phyloP scores from a whole-genome alignment of 208 protist genomes.

The Trypanosoma theileri region DNA sequence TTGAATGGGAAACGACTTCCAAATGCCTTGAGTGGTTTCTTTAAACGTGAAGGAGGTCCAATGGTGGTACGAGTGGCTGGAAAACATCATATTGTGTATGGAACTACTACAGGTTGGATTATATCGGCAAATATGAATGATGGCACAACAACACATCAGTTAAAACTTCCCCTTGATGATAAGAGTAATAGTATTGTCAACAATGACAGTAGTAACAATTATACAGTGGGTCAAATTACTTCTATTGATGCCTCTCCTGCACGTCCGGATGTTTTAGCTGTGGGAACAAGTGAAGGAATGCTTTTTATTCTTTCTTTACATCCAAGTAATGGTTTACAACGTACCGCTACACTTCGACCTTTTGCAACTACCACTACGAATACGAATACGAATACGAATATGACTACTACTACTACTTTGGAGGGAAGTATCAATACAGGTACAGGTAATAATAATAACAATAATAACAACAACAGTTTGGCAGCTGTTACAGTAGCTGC shows the following conservation, averaged over 20 bases:
- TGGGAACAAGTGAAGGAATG: constrained; percentile 71
- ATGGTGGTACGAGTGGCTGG: constrained; percentile 75
- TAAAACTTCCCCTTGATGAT: constrained; percentile 8
- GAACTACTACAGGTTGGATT: constrained; percentile 67
- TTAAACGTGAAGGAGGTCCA: constrained; percentile 65
- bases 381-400: too few relatives aligned
- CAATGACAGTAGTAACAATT: background rate
- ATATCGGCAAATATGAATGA: constrained; percentile 79
- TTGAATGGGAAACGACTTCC: constrained; percentile 50
- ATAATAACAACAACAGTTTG: constrained; percentile 18
- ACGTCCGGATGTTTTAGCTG: constrained; percentile 72
- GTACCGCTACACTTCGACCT: constrained; percentile 46
- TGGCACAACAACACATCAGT: constrained; percentile 28
- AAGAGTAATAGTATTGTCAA: background rate
- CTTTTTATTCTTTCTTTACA: constrained; percentile 65
- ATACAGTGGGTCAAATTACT: constrained; percentile 49
- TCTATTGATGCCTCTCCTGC: constrained; percentile 57
- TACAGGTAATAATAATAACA: constrained; percentile 22
- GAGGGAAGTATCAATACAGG: background rate
- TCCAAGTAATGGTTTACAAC: constrained; percentile 59
- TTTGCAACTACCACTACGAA: constrained; percentile 34
- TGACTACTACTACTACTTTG: background rate
- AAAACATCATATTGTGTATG: constrained; percentile 77
- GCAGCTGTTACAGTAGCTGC: constrained; percentile 54
- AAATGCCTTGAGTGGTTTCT: constrained; percentile 31